Base-by-base conservation (phyloP, 1,284 basidiomycete species). In the Hypsizygus ulmarius region DNA sequence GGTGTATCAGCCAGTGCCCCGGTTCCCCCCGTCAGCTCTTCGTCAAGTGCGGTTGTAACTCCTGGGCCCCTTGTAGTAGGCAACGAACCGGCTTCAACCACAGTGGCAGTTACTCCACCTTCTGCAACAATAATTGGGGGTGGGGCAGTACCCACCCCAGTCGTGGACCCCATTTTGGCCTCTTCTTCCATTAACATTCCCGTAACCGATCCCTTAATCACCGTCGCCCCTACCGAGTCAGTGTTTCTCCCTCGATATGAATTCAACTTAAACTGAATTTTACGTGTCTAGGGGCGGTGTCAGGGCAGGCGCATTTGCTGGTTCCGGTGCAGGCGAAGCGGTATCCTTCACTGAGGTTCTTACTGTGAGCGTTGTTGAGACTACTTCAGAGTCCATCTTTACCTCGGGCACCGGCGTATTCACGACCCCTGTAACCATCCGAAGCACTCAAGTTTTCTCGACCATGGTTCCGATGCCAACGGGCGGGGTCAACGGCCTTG, bases 401-500 rank as follows among this genome's bases (percentile, higher is more conserved):
- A 33, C 33, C 1, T 33, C 46, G 11, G 19, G 16, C 1, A 28
- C 12, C 28, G 19, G 15, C 2, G 32, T 18, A 10, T 39, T 47
- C n/a, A 52, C 45, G 10, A 29, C 39, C 5, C 14, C 27, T 1
- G 3, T 11, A 3, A 50, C 52, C n/a, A 0, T 42, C 16, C n/a
- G 2, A 14, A 48, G 29, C 15, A 50, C 54, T 2, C 34, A 47
- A 39, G 40, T 33, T 21, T 1, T 47, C 2, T 32, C 50, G 3
- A 54, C 43, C 18, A 19, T 14, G 6, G 46, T 46, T 8, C 50
- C 55, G 5, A 35, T 39, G 6, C 25, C 49, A n/a, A 43, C 44
- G 18, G 16, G 30, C 9, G 27, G 14, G 9, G 29, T 38, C 6
- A 7, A 14, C 7, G 37, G n/a, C 15, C 27, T 43, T 27, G 41